These are phyloP conservation scores for Schizonepeta tenuifolia DNA, from an alignment of 257 asterid genomes.

Conservation along the genomic window DNA sequence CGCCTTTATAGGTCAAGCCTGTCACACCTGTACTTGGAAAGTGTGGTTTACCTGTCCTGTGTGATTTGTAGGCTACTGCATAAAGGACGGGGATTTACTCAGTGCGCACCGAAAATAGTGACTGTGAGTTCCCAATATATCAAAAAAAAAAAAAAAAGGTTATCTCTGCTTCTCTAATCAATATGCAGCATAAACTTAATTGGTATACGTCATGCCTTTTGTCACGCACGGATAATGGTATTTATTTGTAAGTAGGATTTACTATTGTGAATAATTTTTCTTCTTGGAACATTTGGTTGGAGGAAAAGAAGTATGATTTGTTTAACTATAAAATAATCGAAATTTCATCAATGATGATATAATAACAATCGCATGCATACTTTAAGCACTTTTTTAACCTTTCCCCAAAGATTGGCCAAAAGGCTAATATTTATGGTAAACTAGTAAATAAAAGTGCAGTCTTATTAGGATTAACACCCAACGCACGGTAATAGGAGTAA, in stretches of 20 bases:
- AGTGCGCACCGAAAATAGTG: too few relatives aligned
- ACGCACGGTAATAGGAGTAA: constrained; percentile 14
- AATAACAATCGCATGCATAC: neutral
- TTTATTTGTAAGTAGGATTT: neutral
- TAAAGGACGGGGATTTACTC: too few relatives aligned
- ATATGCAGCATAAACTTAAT: neutral
- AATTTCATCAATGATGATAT: neutral
- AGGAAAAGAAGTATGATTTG: too few relatives aligned
- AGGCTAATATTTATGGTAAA: constrained; percentile 1
- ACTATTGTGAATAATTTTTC: neutral
- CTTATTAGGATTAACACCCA: constrained; percentile 50
- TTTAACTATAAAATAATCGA: neutral
- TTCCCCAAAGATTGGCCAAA: constrained; percentile 8
- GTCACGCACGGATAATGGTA: constrained; percentile 22
- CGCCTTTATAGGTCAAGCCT: too few relatives aligned
- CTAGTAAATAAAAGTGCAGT: constrained; percentile 38
- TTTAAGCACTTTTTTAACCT: constrained; percentile 10
- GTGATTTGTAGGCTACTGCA: too few relatives aligned
- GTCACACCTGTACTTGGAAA: too few relatives aligned
- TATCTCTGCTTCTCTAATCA: neutral
- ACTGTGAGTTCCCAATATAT: too few relatives aligned
- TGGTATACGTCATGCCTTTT: neutral
- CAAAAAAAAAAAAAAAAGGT: too few relatives aligned
- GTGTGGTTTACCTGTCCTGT: too few relatives aligned
- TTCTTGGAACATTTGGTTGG: too few relatives aligned